A percentile compares a stretch with the other conserved stretches of the same genome.
Conservation (phyloP, 2,329 filamentous ascomycete genomes). For the Aspergillus sp. region DNA sequence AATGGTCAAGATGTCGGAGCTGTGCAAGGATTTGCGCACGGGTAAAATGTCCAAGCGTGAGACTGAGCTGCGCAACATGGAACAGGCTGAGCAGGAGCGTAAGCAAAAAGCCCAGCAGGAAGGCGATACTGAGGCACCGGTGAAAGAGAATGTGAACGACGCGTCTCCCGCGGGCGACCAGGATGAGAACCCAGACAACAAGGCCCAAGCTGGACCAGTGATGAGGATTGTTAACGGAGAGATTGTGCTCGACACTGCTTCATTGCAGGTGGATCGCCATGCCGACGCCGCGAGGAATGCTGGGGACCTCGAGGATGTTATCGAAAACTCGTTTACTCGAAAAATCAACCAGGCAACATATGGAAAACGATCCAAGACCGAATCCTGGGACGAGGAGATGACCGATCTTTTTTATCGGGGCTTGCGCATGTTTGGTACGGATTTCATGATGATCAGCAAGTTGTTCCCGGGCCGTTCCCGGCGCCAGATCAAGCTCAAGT, state of each 20-base stretch:
- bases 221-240: constrained; percentile 60
- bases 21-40: constrained; percentile 56
- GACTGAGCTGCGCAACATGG: constrained; percentile 58
- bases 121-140: constrained; percentile 24
- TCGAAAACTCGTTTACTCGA: constrained; percentile 50
- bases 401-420: constrained; percentile 66
- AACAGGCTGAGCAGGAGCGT: constrained; percentile 56
- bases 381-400: constrained; percentile 59
- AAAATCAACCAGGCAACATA: constrained; percentile 51
- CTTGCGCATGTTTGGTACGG: constrained; percentile 64
- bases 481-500: constrained; percentile 66
- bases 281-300: constrained; percentile 53
- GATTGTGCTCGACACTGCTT: constrained; percentile 56
- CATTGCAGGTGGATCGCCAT: constrained; percentile 58
- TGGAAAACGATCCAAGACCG: constrained; percentile 54
- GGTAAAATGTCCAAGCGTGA: constrained; percentile 61
- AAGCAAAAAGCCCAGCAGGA: constrained; percentile 44
- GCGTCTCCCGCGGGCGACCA: constrained; percentile 24
- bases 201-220: constrained; percentile 45
- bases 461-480: constrained; percentile 62
- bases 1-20: constrained; percentile 59
- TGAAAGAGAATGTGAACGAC: constrained; percentile 32
- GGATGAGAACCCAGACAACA: constrained; percentile 25
- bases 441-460: constrained; percentile 65
- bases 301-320: constrained; percentile 49